phyloP scores from a whole-genome alignment of 176 grass and related monocot species.

The Musa beccarii region DNA sequence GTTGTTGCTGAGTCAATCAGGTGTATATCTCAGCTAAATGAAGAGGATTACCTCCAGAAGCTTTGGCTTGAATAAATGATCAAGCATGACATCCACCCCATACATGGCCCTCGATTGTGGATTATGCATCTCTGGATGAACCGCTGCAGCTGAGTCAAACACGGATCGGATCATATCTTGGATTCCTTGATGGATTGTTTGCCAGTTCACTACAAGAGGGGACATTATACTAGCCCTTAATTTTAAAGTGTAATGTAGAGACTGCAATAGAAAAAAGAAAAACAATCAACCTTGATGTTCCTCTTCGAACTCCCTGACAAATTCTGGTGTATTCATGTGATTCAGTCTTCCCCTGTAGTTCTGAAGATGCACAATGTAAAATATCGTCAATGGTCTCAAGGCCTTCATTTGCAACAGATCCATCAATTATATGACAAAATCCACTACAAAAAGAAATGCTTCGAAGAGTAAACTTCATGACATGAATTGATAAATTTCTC shows the following conservation, averaged over 20 bases:
- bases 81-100: constrained; percentile 92
- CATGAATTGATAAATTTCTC: not conserved
- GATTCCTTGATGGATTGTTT: constrained; percentile 58
- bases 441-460: not conserved
- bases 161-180: constrained; percentile 42
- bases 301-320: constrained; percentile 77
- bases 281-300: constrained; percentile 70
- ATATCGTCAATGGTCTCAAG: not conserved
- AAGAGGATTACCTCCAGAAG: constrained; percentile 57
- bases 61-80: constrained; percentile 64
- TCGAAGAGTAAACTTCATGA: not conserved
- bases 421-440: not conserved
- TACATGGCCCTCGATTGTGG: constrained; percentile 72
- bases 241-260: not conserved
- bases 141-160: constrained; percentile 70
- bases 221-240: constrained; percentile 1
- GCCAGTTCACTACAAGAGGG: constrained; percentile 62
- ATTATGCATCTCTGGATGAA: constrained; percentile 92
- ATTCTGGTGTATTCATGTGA: constrained; percentile 86
- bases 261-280: not conserved
- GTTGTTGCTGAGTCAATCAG: not conserved
- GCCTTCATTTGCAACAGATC: not conserved
- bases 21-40: not conserved
- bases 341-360: constrained; percentile 82
- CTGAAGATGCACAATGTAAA: constrained; percentile 28